Base-by-base conservation (phyloP, 352 stramenopile genomes). In the Globisporangium ultimum region DNA sequence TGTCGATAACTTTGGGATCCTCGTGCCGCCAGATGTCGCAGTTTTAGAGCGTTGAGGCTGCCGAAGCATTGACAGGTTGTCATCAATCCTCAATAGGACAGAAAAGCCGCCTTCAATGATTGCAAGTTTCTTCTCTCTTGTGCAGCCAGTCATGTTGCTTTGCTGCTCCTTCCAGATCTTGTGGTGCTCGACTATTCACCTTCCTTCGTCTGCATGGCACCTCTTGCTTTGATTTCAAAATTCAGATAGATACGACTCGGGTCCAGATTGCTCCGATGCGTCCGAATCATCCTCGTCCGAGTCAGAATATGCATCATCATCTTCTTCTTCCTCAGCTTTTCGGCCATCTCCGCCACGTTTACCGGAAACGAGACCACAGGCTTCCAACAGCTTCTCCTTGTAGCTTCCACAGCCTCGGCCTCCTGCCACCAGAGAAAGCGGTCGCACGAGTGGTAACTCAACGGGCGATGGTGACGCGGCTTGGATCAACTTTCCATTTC, bases 211-310 rank as follows among this genome's bases (percentile, higher is more conserved):
- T 36, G 28, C 8, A 46, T 22, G 34, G 20, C 10, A 36, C 9
- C 3, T 46, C 17, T 36, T 36, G 28, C 4, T 36, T 36, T 36
- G 24, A 28, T 28, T 12, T 84, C 70, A 70, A 61, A 74, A 75
- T 20, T 68, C 68, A 5, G 66, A 67, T 3, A 56, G 48, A 43
- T 73, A 67, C 6, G 73, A 70, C 56, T 57, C 49, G 4, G 70
- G 71, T 36, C 76, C 58, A 0, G 71, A 83, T 18, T 61, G 53
- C 5, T 47, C 58, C 21, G 66, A 77, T 4, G 52, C 53, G 3
- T 58, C 49, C 51, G 60, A 68, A n/a, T 52, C 51, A 0, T 75
- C 61, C 17, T 68, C 53, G 4, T 49, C 48, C 20, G 57, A 51
- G 4, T 55, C 40, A n/a, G 40, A 42, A 2, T 41, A 41, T 17